phyloP scores from a whole-genome alignment of 2,329 filamentous ascomycete genomes.

The Davidsoniella neocaledoniae region DNA sequence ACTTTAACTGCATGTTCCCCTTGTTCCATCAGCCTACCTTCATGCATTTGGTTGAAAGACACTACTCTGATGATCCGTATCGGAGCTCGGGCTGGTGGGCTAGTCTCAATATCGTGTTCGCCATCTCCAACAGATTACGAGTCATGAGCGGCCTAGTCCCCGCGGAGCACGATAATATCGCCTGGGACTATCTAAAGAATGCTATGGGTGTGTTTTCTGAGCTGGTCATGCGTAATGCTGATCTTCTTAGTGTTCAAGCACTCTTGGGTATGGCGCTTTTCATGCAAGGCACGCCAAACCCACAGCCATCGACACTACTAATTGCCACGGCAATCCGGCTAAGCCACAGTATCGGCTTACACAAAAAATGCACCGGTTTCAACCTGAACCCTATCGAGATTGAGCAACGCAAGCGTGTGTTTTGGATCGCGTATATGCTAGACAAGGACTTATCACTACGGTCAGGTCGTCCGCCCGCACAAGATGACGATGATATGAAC shows the following conservation, averaged over 20 bases:
- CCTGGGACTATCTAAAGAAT: constrained; percentile 93
- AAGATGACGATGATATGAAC: constrained; percentile 67
- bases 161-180: constrained; percentile 81
- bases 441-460: constrained; percentile 47
- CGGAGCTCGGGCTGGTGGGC: constrained; percentile 98
- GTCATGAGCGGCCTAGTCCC: constrained; percentile 92
- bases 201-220: constrained; percentile 87
- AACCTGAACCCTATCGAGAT: constrained; percentile 87
- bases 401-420: constrained; percentile 60
- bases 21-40: constrained; percentile 96
- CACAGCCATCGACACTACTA: constrained; percentile 81
- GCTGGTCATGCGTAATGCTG: constrained; percentile 87
- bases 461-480: constrained; percentile 41
- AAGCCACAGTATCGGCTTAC: constrained; percentile 84
- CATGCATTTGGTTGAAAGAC: constrained; percentile 88
- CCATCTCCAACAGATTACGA: constrained; percentile 80
- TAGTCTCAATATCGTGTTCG: constrained; percentile 80
- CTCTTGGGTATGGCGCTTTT: constrained; percentile 87
- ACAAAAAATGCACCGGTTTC: constrained; percentile 85
- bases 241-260: constrained; percentile 86
- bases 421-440: constrained; percentile 49
- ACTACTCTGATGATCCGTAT: constrained; percentile 85
- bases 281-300: constrained; percentile 90
- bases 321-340: constrained; percentile 80
- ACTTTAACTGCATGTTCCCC: constrained; percentile 98